These are phyloP conservation scores for Chlorella sorokiniana DNA, from an alignment of 139 green algal genomes.

Conservation along the genomic window DNA sequence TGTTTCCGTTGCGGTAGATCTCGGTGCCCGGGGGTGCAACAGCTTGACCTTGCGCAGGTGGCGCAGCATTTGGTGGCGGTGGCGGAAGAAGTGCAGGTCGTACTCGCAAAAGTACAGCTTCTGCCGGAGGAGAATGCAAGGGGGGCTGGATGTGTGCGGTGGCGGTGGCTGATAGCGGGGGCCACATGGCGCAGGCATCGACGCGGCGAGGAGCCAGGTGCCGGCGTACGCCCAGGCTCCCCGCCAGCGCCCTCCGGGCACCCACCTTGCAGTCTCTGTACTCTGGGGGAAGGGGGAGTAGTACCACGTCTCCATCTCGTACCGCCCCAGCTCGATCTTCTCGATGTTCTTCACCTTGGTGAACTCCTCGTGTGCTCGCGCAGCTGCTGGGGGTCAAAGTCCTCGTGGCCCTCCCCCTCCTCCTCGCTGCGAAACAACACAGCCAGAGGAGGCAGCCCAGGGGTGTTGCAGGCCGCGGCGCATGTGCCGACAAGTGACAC, in stretches of 20 bases:
- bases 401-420: slow-evolving; percentile 75
- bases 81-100: slow-evolving; percentile 80
- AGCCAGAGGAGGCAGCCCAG: neutral
- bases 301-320: slow-evolving; percentile 99
- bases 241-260: neutral
- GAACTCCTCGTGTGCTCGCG: slow-evolving; percentile 98
- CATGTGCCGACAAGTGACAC: neutral
- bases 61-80: slow-evolving; percentile 84
- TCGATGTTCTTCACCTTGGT: slow-evolving; percentile 99
- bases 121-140: slow-evolving; percentile 18
- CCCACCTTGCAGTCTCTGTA: slow-evolving; percentile 81
- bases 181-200: neutral
- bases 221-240: too few relatives aligned
- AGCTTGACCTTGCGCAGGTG: slow-evolving; percentile 92
- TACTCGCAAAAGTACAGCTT: slow-evolving; percentile 99
- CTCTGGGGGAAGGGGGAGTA: slow-evolving; percentile 95
- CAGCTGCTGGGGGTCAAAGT: slow-evolving; percentile 89
- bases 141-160: too few relatives aligned
- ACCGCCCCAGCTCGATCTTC: slow-evolving; percentile 90
- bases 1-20: slow-evolving; percentile 92
- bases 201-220: too few relatives aligned
- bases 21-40: slow-evolving; percentile 97
- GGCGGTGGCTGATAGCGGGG: neutral
- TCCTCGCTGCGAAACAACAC: slow-evolving; percentile 51
- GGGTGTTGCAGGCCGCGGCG: neutral